Percentiles rank a stretch among this genome's conserved stretches.
Evolutionary conservation across 2,329 filamentous ascomycete genomes (phyloP).

Genomic region (Aspergillus versicolor): DNA sequence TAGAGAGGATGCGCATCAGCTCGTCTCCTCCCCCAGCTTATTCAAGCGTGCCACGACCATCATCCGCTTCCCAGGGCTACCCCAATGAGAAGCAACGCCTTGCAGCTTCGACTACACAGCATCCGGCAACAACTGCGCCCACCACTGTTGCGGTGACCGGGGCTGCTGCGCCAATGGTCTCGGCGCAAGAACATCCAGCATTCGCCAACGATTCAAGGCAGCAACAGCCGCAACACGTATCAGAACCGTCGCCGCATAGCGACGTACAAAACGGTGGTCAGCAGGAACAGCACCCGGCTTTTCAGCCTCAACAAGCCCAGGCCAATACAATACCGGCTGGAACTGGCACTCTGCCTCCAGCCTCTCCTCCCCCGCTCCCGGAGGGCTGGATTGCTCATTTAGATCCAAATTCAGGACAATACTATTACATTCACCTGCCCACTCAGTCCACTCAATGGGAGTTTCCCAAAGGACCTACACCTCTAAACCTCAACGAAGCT

Average conservation of each 20-base stretch:
- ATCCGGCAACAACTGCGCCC: conserved; percentile 22
- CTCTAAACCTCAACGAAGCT: conserved; percentile 75
- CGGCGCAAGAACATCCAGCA: conserved; percentile 69
- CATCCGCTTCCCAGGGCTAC: conserved; percentile 56
- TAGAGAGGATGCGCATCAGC: conserved; percentile 75
- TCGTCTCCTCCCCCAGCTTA: conserved; percentile 95
- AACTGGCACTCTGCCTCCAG: conserved; percentile 57
- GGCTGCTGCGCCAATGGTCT: conserved; percentile 30
- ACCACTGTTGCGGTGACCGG: conserved; percentile 5
- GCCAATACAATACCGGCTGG: conserved; percentile 35
- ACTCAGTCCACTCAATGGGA: conserved; percentile 98
- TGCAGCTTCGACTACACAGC: conserved; percentile 25
- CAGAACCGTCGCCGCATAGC: conserved; percentile 34
- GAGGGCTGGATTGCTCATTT: conserved; percentile 98
- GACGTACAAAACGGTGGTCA: conserved; percentile 25
- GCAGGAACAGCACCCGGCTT: conserved; percentile 12
- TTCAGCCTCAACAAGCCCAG: conserved; percentile 37
- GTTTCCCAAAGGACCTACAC: conserved; percentile 93
- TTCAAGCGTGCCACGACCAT: conserved; percentile 65
- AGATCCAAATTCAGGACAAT: conserved; percentile 92
- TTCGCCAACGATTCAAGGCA: conserved; percentile 80
- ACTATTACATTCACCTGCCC: conserved; percentile 97
- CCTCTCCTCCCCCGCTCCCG: conserved; percentile 86
- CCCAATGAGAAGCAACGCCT: conserved; percentile 74
- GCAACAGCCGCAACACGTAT: conserved; percentile 24